These are phyloP conservation scores for Massospora cicadina DNA, from an alignment of 371 early-diverging fungal species.

Conservation along the genomic window DNA sequence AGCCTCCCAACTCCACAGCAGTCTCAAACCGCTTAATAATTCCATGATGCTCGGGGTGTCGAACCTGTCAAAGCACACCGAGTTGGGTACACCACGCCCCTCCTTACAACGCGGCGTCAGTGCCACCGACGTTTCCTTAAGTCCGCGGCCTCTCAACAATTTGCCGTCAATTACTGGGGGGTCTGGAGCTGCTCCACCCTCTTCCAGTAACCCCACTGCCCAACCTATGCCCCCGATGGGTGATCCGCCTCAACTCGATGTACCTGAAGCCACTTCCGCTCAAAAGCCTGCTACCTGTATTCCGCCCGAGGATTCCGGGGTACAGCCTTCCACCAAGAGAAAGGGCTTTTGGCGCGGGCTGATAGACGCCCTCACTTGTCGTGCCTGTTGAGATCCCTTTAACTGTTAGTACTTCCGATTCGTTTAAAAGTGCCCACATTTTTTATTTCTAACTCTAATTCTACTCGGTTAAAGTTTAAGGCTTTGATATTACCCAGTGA, in stretches of 20 bases:
- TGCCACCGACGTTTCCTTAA: not conserved
- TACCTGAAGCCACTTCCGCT: not conserved
- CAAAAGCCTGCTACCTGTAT: not conserved
- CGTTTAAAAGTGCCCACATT: not conserved
- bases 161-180: not conserved
- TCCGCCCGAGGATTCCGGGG: not conserved
- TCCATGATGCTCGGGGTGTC: not conserved
- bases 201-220: not conserved
- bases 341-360: not conserved
- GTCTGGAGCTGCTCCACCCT: not conserved
- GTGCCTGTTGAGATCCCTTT: not conserved
- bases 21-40: not conserved
- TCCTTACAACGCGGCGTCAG: slow-evolving; percentile 6
- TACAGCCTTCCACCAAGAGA: not conserved
- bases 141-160: slow-evolving; percentile 7
- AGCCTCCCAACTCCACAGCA: not conserved
- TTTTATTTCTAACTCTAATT: too few species aligned
- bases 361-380: not conserved
- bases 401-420: not conserved
- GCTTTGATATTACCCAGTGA: too few species aligned
- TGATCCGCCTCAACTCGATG: not conserved
- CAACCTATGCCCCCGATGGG: not conserved
- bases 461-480: too few species aligned
- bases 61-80: slow-evolving; percentile 5
- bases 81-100: slow-evolving; percentile 5